A percentile compares a stretch with the other conserved stretches of the same genome.
Evolutionary conservation across 345 rosid species (phyloP).

Genomic region (Heritiera littoralis): DNA sequence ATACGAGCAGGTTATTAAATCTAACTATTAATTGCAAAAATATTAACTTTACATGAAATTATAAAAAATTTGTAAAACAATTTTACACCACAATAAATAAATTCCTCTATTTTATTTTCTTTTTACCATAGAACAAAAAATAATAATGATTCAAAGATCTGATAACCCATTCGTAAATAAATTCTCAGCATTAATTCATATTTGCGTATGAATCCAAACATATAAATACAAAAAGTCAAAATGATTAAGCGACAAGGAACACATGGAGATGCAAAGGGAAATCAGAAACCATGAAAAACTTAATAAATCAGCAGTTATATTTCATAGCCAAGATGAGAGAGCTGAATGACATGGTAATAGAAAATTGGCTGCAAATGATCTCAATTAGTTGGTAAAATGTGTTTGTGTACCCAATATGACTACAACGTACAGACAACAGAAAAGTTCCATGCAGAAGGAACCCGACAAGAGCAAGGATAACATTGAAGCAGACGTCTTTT

Average conservation of each 20-base stretch:
- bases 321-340: not conserved
- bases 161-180: not conserved
- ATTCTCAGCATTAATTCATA: not conserved
- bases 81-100: too few species aligned
- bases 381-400: slow-evolving; percentile 13
- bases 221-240: not conserved
- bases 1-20: too few species aligned
- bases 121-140: not conserved
- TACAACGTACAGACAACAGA: slow-evolving; percentile 23
- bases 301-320: not conserved
- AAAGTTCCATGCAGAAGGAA: slow-evolving; percentile 7
- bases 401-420: slow-evolving; percentile 16
- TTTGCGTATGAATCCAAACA: not conserved
- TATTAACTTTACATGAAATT: too few species aligned
- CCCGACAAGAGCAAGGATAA: slow-evolving; percentile 25
- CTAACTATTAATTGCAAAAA: too few species aligned
- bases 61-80: too few species aligned
- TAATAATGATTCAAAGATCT: not conserved
- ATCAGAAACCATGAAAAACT: not conserved
- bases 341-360: not conserved
- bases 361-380: not conserved
- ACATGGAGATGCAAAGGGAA: not conserved
- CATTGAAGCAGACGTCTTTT: slow-evolving; percentile 17
- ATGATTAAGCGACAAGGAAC: not conserved
- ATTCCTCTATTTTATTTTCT: too few species aligned